Base-by-base conservation (phyloP, 2,329 filamentous ascomycete species). In the Fusarium piperis region DNA sequence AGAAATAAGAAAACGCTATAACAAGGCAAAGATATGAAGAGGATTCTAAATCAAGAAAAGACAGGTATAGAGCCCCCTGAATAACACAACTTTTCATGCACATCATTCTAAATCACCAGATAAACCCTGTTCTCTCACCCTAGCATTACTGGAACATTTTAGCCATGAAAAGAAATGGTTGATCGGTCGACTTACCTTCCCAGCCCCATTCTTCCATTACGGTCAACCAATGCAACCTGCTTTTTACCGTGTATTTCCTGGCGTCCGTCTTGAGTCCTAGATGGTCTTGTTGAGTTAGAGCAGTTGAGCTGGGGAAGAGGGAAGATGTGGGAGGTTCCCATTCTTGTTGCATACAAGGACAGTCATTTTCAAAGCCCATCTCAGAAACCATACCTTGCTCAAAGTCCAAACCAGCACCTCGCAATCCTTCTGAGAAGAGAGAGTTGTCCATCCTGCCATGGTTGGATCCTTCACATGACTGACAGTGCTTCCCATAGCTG, bases 161-260 rank as follows among this genome's bases (percentile, higher is more conserved):
- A 48, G 44, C 44, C 23, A 48, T 48, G 44, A 18, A 30, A 44
- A 12, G 23, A 48, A 48, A 3, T 28, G 4, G 44, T 30, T 48
- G 3, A 48, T 48, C n/a, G 41, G 15, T 23, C n/a, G 15, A 10
- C 60, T 41, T 70, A 70, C 67, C 67, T 70, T 70, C 67, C 67
- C 67, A 70, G 9, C 64, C 67, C 67, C 67, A 70, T 52, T 70
- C 67, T 10, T 65, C 58, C 67, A 70, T 70, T 3, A 70, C 28
- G 20, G 44, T 67, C 3, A 70, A 30, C 67, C 67, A 70, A 9
- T 70, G 67, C 20, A 65, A 11, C 32, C 59, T 62, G 61, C 67
- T 62, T 10, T 59, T 67, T 6, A 70, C 60, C 6, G 65, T 53
- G 18, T 18, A 48, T 1, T 51, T 48, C 55, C 15, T 35, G 9